A percentile compares a stretch with the other conserved stretches of the same genome.
Conservation (phyloP, 352 stramenopile species). For the Globisporangium ultimum region DNA sequence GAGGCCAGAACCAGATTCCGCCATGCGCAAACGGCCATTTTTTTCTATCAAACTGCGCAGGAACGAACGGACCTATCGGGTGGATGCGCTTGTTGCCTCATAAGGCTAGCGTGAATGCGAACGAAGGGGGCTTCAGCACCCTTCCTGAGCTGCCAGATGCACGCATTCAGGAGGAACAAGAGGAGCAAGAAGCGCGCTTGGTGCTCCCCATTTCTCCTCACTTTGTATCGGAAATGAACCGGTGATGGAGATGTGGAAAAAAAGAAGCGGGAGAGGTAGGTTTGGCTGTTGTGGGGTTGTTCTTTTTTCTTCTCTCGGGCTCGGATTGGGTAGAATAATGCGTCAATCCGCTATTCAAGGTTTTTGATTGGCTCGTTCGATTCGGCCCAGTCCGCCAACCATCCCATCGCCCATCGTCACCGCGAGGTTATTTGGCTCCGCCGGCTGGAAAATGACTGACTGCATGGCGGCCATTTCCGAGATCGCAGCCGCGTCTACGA, state of each 20-base stretch:
- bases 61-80: too few relatives aligned
- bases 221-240: background rate
- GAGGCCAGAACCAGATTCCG: too few relatives aligned
- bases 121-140: background rate
- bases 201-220: background rate
- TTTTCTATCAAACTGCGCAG: too few relatives aligned
- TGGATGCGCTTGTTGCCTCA: background rate
- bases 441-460: too few relatives aligned
- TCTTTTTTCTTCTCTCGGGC: background rate
- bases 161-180: background rate
- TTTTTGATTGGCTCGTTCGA: background rate
- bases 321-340: background rate
- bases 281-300: background rate
- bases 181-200: background rate
- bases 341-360: background rate
- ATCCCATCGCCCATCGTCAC: background rate
- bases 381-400: background rate
- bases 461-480: background rate
- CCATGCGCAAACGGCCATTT: too few relatives aligned
- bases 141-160: background rate
- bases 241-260: background rate
- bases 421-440: background rate
- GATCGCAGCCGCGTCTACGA: background rate
- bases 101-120: background rate
- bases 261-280: slow-evolving; percentile 5